Conservation (phyloP, 1,139 yeast genomes). For the Debaryomyces coudertii region DNA sequence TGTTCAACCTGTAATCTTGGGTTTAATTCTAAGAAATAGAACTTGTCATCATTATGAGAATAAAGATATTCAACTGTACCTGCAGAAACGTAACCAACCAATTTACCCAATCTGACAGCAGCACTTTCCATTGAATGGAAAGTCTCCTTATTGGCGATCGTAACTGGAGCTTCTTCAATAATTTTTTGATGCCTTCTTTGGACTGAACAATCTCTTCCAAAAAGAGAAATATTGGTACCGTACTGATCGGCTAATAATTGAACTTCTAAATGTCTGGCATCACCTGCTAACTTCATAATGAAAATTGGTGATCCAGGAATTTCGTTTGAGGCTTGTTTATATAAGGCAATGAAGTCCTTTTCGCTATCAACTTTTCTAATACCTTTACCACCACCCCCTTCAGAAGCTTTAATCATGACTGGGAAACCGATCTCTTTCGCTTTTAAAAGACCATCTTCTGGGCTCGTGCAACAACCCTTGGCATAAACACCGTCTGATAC, state of each 20-base stretch:
- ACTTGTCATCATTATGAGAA: constrained; percentile 90
- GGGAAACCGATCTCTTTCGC: constrained; percentile 92
- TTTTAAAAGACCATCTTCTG: constrained; percentile 85
- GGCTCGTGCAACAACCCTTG: constrained; percentile 82
- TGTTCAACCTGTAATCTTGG: constrained; percentile 99
- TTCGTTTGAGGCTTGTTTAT: constrained; percentile 90
- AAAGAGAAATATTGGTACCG: constrained; percentile 89
- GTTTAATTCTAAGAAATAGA: constrained; percentile 92
- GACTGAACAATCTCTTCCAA: constrained; percentile 96
- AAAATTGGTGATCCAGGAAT: constrained; percentile 96
- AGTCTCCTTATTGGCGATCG: constrained; percentile 85
- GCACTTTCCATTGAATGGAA: constrained; percentile 93
- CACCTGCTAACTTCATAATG: constrained; percentile 92
- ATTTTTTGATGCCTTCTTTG: constrained; percentile 97
- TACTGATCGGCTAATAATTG: constrained; percentile 94
- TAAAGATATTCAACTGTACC: constrained; percentile 98
- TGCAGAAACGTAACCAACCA: constrained; percentile 97
- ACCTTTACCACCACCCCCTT: constrained; percentile 99
- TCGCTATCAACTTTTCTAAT: constrained; percentile 87
- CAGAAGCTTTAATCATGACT: constrained; percentile 94
- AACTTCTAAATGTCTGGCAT: constrained; percentile 94
- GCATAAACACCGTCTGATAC: constrained; percentile 82
- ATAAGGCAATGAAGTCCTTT: constrained; percentile 67
- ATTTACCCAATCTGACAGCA: constrained; percentile 92
- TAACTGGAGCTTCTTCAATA: constrained; percentile 96